Conservation (phyloP, 139 green algal genomes). For the Micractinium conductrix region DNA sequence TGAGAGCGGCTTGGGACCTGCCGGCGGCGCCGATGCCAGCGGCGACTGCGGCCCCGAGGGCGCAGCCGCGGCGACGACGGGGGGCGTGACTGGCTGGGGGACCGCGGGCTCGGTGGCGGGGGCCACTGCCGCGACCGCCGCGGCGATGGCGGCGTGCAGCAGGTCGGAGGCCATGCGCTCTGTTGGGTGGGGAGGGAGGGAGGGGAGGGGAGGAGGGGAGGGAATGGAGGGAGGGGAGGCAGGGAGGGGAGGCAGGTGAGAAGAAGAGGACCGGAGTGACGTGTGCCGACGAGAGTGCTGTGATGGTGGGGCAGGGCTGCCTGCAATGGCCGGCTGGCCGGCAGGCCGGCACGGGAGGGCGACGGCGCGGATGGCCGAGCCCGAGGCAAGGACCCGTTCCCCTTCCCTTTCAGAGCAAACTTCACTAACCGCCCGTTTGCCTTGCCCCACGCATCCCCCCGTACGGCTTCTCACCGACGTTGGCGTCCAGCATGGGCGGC, state of each 20-base stretch:
- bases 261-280: too few relatives aligned
- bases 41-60: neutral
- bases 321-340: too few relatives aligned
- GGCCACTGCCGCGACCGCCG: neutral
- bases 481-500: neutral
- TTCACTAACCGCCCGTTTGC: too few relatives aligned
- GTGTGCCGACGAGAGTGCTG: too few relatives aligned
- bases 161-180: slow-evolving; percentile 3
- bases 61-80: neutral
- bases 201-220: neutral
- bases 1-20: neutral
- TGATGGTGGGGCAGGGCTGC: too few relatives aligned
- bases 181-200: neutral
- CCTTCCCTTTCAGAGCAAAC: too few relatives aligned
- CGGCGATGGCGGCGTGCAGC: slow-evolving; percentile 16
- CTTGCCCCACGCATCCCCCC: neutral
- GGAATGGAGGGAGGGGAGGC: neutral
- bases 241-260: too few relatives aligned
- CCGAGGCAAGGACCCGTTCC: too few relatives aligned
- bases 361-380: too few relatives aligned
- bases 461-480: neutral
- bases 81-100: neutral
- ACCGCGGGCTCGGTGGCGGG: slow-evolving; percentile 3
- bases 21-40: neutral
- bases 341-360: too few relatives aligned